These are phyloP conservation scores for Pythium utonaiense DNA, from an alignment of 352 stramenopile genomes.

Conservation along the genomic window DNA sequence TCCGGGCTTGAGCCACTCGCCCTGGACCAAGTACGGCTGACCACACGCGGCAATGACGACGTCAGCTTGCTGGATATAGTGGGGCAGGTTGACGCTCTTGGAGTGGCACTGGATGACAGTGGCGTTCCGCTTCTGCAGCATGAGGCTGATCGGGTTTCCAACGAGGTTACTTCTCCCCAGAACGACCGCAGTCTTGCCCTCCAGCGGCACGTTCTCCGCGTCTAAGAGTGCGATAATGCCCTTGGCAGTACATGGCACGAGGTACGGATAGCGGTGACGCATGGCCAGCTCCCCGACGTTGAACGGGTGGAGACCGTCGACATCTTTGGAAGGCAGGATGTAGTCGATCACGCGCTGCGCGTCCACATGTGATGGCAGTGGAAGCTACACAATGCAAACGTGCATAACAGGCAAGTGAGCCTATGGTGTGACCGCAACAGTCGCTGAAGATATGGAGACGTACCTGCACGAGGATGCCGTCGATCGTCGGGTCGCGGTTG, in stretches of 20 bases:
- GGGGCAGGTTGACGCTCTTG: slow-evolving; percentile 86
- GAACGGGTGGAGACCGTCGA: slow-evolving; percentile 97
- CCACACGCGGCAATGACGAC: slow-evolving; percentile 97
- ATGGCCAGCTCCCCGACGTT: slow-evolving; percentile 94
- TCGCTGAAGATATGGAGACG: too few species aligned
- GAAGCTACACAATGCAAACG: too few species aligned
- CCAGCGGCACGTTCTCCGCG: slow-evolving; percentile 74
- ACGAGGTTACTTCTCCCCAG: slow-evolving; percentile 98
- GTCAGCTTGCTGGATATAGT: slow-evolving; percentile 91
- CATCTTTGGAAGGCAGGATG: slow-evolving; percentile 96
- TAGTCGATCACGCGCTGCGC: slow-evolving; percentile 90
- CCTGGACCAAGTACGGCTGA: slow-evolving; percentile 92
- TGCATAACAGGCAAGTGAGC: too few species aligned
- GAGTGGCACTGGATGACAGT: slow-evolving; percentile 99
- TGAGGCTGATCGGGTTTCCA: slow-evolving; percentile 93
- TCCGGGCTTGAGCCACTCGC: slow-evolving; percentile 96
- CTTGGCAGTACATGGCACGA: slow-evolving; percentile 97
- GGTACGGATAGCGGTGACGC: slow-evolving; percentile 79
- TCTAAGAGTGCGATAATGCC: slow-evolving; percentile 97
- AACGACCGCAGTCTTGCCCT: slow-evolving; percentile 95
- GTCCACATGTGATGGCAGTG: slow-evolving; percentile 92
- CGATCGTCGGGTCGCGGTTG: slow-evolving; percentile 70
- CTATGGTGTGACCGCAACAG: too few species aligned
- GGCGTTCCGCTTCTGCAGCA: slow-evolving; percentile 95
- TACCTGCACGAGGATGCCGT: slow-evolving; percentile 88